These are phyloP conservation scores for Rhizopogon vesiculosus DNA, from an alignment of 768 basidiomycete species.

Conservation along the genomic window DNA sequence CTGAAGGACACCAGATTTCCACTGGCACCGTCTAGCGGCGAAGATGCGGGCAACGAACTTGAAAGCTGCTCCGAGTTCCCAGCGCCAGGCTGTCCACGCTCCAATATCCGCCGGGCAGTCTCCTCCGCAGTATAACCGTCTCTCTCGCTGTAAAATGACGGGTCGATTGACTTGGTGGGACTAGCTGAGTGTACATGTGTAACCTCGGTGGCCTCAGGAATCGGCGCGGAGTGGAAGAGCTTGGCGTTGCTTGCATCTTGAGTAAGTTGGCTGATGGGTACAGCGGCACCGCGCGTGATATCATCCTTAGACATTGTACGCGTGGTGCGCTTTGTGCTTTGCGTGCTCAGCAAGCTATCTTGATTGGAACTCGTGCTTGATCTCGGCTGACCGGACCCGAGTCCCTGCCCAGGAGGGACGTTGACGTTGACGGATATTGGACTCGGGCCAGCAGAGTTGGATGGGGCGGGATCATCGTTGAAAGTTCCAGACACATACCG, in stretches of 20 bases:
- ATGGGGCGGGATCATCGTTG: conserved; percentile 58
- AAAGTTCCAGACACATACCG: conserved; percentile 81
- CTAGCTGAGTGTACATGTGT: conserved; percentile 36
- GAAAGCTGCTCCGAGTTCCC: conserved; percentile 54
- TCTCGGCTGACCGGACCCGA: conserved; percentile 41
- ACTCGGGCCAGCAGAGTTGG: conserved; percentile 32
- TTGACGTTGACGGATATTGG: conserved; percentile 21
- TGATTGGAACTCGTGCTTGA: conserved; percentile 50
- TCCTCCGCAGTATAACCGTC: conserved; percentile 20
- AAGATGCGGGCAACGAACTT: conserved; percentile 48
- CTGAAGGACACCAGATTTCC: conserved; percentile 35
- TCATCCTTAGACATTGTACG: conserved; percentile 57
- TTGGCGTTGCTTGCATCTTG: conserved; percentile 55
- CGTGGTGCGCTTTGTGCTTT: conserved; percentile 27
- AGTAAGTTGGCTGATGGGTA: conserved; percentile 54
- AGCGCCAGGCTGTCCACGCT: conserved; percentile 45
- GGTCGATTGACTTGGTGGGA: conserved; percentile 50
- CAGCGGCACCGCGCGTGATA: conserved; percentile 45
- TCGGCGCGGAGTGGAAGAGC: conserved; percentile 45
- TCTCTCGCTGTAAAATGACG: conserved; percentile 33
- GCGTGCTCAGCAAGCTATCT: conserved; percentile 14
- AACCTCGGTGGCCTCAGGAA: conserved; percentile 20
- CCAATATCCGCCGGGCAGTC: conserved; percentile 34
- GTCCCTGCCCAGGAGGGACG: conserved; percentile 19
- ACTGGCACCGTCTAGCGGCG: conserved; percentile 34